Percentiles rank a stretch among this genome's conserved stretches.
These are phyloP conservation scores for Aspergillus taichungensis DNA, from an alignment of 495 filamentous ascomycete genomes.

Conservation along the genomic window DNA sequence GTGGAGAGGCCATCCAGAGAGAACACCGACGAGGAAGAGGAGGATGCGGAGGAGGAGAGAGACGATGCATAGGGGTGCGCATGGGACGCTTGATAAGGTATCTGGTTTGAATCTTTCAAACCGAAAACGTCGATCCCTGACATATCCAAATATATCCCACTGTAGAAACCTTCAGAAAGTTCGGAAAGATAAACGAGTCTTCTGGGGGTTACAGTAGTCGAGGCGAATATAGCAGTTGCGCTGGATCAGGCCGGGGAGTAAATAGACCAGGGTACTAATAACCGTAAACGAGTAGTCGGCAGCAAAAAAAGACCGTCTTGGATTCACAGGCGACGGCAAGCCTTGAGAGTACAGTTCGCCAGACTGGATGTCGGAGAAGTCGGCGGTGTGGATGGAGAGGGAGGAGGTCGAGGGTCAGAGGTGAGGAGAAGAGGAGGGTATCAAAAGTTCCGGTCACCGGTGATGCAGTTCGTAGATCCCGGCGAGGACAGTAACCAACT, in stretches of 20 bases:
- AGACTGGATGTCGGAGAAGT: constrained; percentile 13
- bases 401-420: not conserved
- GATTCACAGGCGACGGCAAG: constrained; percentile 38
- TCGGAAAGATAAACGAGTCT: constrained; percentile 9
- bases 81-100: constrained; percentile 29
- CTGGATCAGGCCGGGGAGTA: constrained; percentile 33
- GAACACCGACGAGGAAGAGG: constrained; percentile 71
- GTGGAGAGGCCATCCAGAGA: constrained; percentile 58
- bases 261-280: constrained; percentile 37
- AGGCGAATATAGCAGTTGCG: constrained; percentile 5
- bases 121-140: constrained; percentile 42
- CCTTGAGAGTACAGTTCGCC: constrained; percentile 31
- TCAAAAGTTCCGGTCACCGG: constrained; percentile 20
- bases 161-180: constrained; percentile 10
- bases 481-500: constrained; percentile 7
- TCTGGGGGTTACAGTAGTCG: constrained; percentile 5
- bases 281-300: constrained; percentile 41
- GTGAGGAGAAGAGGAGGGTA: not conserved
- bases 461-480: constrained; percentile 18
- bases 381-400: constrained; percentile 1
- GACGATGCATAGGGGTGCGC: constrained; percentile 55
- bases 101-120: constrained; percentile 36
- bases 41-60: constrained; percentile 65
- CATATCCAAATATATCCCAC: constrained; percentile 30
- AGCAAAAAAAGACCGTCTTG: constrained; percentile 38